These are phyloP conservation scores for Kingdonia uniflora DNA, from an alignment of 164 flowering plant species.

Conservation along the genomic window DNA sequence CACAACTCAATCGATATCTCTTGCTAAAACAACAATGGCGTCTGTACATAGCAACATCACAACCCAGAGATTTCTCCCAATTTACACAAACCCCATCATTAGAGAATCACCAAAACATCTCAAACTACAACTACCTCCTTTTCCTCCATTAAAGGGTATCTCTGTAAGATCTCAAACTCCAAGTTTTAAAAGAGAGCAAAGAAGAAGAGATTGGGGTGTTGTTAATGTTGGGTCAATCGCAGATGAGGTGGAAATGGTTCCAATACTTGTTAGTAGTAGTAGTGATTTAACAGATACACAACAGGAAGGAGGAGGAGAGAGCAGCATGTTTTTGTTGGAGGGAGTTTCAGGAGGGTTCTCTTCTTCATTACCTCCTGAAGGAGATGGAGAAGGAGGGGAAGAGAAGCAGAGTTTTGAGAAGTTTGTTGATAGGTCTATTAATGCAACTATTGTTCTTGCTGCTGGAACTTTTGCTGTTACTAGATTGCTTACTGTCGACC, in stretches of 20 bases:
- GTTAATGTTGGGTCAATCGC: constrained; percentile 14
- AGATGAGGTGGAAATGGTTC: constrained; percentile 55
- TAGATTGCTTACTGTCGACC: constrained; percentile 69
- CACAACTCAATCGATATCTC: constrained; percentile 10
- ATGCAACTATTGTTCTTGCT: constrained; percentile 75
- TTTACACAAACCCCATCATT: constrained; percentile 16
- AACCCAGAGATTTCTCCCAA: constrained; percentile 24
- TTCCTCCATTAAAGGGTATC: no score
- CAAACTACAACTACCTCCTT: no score
- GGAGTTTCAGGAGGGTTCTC: no score
- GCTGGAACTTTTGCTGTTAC: constrained; percentile 70
- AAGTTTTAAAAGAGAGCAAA: constrained; percentile 17
- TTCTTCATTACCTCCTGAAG: constrained; percentile 14
- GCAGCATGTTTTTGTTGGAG: constrained; percentile 4
- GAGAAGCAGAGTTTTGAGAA: constrained; percentile 31
- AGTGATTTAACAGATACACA: constrained; percentile 35
- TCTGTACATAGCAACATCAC: constrained; percentile 25
- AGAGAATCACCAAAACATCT: no score
- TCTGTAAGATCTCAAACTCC: no score
- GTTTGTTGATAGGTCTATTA: constrained; percentile 60
- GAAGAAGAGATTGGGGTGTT: constrained; percentile 13
- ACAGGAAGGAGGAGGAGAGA: constrained; percentile 36
- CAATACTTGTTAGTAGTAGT: constrained; percentile 39
- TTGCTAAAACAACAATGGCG: no score
- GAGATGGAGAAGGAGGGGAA: constrained; percentile 15